Evolutionary conservation across 2,329 filamentous ascomycete genomes (phyloP).

Genomic region (Fusarium sarcochroum): DNA sequence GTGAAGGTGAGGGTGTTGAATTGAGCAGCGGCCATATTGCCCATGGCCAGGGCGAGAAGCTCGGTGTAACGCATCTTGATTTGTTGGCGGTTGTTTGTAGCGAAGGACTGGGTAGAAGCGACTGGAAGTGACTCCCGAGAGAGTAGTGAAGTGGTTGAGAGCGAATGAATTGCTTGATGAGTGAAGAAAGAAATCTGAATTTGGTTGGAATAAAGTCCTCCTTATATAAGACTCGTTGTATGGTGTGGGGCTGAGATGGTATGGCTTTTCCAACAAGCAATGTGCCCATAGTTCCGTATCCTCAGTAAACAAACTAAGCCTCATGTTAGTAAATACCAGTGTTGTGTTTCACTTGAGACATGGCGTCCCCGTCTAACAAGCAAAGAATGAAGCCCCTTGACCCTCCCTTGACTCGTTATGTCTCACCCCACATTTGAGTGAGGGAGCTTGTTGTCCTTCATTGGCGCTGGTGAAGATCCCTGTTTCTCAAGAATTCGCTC

Average conservation of each 20-base stretch:
- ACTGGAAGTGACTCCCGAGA: slow-evolving; percentile 45
- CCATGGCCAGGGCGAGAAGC: slow-evolving; percentile 50
- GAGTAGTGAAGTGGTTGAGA: slow-evolving; percentile 49
- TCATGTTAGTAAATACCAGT: slow-evolving; percentile 5
- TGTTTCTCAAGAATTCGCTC: neutral
- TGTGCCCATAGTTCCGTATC: neutral
- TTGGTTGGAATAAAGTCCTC: slow-evolving; percentile 28
- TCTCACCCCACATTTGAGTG: slow-evolving; percentile 30
- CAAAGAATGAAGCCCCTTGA: slow-evolving; percentile 35
- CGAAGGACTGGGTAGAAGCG: slow-evolving; percentile 41
- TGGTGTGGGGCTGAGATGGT: no score
- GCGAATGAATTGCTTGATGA: slow-evolving; percentile 38
- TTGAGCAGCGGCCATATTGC: slow-evolving; percentile 48
- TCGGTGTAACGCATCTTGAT: slow-evolving; percentile 51
- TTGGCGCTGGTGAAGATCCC: slow-evolving; percentile 17
- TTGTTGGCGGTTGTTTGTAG: slow-evolving; percentile 19
- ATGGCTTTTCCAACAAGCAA: neutral
- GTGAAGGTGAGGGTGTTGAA: slow-evolving; percentile 18
- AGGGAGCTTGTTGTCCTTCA: neutral
- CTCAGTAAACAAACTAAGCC: slow-evolving; percentile 12
- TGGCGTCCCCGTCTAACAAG: slow-evolving; percentile 11
- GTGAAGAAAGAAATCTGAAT: slow-evolving; percentile 22
- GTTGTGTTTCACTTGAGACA: slow-evolving; percentile 41
- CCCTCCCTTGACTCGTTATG: slow-evolving; percentile 18
- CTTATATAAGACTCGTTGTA: slow-evolving; percentile 48